A percentile compares a stretch with the other conserved stretches of the same genome.
These are phyloP conservation scores for Zymoseptoria passerinii DNA, from an alignment of 2,329 filamentous ascomycete genomes.

Conservation along the genomic window DNA sequence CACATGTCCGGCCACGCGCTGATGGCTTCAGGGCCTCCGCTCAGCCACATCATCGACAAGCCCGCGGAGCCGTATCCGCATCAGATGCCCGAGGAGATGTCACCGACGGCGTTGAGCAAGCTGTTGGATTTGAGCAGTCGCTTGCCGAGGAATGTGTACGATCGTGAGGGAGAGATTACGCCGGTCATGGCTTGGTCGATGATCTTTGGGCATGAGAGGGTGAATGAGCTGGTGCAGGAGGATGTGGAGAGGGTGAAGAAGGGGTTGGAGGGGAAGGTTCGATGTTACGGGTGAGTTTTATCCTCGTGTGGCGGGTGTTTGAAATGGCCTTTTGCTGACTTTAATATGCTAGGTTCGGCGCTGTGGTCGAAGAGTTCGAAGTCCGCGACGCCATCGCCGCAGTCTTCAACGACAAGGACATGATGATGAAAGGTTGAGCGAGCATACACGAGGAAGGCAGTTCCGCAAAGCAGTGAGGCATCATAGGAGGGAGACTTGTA, in stretches of 20 bases:
- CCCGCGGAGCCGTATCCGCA: slow-evolving; percentile 52
- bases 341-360: slow-evolving; percentile 47
- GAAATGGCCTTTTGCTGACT: not conserved
- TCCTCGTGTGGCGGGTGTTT: not conserved
- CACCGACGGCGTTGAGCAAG: slow-evolving; percentile 66
- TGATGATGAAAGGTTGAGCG: slow-evolving; percentile 1
- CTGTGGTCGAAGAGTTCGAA: slow-evolving; percentile 64
- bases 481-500: not conserved
- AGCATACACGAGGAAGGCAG: not conserved
- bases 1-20: slow-evolving; percentile 71
- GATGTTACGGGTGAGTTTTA: slow-evolving; percentile 77
- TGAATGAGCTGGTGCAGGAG: slow-evolving; percentile 47
- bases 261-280: slow-evolving; percentile 62
- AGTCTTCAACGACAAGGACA: slow-evolving; percentile 53
- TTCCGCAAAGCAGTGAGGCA: not conserved
- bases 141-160: slow-evolving; percentile 52
- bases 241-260: slow-evolving; percentile 17
- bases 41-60: slow-evolving; percentile 49
- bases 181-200: slow-evolving; percentile 92
- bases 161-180: slow-evolving; percentile 72
- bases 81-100: slow-evolving; percentile 67
- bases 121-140: slow-evolving; percentile 76
- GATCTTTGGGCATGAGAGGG: slow-evolving; percentile 62
- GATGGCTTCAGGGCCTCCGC: slow-evolving; percentile 85
- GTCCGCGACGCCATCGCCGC: slow-evolving; percentile 68